Base-by-base conservation (phyloP, 306 rosid genomes). In the Gynostemma pentaphyllum region DNA sequence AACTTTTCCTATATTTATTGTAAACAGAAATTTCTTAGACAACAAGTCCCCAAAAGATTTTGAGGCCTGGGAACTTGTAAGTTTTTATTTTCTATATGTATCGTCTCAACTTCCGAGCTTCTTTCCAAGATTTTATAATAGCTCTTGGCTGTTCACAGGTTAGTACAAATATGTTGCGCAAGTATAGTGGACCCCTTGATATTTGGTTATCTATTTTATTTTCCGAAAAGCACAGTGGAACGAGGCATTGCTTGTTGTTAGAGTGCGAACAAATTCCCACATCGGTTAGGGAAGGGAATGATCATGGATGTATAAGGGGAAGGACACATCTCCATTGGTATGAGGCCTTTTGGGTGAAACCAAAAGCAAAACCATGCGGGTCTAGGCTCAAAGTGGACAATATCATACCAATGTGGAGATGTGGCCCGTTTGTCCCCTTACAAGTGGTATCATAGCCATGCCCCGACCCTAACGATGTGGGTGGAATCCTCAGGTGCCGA, bases 61-160 rank as follows among this genome's bases (percentile, higher is more conserved):
- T 61, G 92, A 92, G 74, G 92, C 84, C 30, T 88, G 96, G 95
- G 95, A 85, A 80, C 95, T 91, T 40, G 98, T 92, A 85, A 27
- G 95, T 78, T 68, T 71, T 80, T 29, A 54, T 47, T 37, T 62
- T 70, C 30, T 64, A 28, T 10, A 21, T 0, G 40, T n/a, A n/a
- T 2, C 0, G 7, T 55, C 55, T 52, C 36, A n/a, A 11, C n/a
- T 57, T 30, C 5, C 28, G 26, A 16, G 68, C 7, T 63, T 13
- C 34, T 15, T 49, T 48, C 18, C 6, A 13, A 29, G 3, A 29
- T 34, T 9, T n/a, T 29, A 10, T 47, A 22, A 19, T 65, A 19
- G 19, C 19, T 6, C 14, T 3, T 54, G 30, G 50, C 34, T 69
- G 39, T 49, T 67, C 57, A 61, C 67, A 88, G 95, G 85, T 88